These are phyloP conservation scores for Noccaea caerulescens DNA, from an alignment of 345 rosid species.

Conservation along the genomic window DNA sequence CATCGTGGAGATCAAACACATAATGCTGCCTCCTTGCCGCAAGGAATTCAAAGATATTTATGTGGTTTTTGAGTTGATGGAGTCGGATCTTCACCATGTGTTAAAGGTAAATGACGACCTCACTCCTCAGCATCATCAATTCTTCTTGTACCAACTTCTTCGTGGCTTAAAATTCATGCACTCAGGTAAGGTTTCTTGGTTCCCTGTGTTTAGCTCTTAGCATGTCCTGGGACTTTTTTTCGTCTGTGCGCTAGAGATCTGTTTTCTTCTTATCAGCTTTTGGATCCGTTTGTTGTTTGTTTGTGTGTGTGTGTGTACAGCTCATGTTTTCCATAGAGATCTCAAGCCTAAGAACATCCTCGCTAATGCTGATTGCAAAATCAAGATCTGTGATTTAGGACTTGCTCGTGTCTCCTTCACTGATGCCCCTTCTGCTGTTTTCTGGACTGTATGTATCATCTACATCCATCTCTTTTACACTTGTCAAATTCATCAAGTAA, in stretches of 20 bases:
- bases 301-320: constrained; percentile 37
- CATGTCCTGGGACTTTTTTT: background rate
- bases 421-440: constrained; percentile 91
- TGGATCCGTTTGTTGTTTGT: constrained; percentile 2
- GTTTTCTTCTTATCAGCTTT: constrained; percentile 3
- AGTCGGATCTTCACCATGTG: constrained; percentile 94
- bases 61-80: constrained; percentile 98
- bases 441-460: constrained; percentile 89
- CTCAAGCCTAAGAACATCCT: constrained; percentile 95
- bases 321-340: constrained; percentile 95
- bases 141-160: constrained; percentile 98
- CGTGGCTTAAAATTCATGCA: constrained; percentile 92
- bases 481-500: constrained; percentile 25
- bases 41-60: constrained; percentile 92
- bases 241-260: background rate
- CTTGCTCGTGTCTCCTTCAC: constrained; percentile 95
- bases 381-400: constrained; percentile 98
- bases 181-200: constrained; percentile 63
- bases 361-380: constrained; percentile 95
- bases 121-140: constrained; percentile 89
- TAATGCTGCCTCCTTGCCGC: constrained; percentile 95
- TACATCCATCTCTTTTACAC: constrained; percentile 29
- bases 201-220: constrained; percentile 27
- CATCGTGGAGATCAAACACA: constrained; percentile 88
- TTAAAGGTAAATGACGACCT: constrained; percentile 88